These are phyloP conservation scores for Fonsecaea nubica DNA, from an alignment of 2,329 filamentous ascomycete genomes.

Conservation along the genomic window DNA sequence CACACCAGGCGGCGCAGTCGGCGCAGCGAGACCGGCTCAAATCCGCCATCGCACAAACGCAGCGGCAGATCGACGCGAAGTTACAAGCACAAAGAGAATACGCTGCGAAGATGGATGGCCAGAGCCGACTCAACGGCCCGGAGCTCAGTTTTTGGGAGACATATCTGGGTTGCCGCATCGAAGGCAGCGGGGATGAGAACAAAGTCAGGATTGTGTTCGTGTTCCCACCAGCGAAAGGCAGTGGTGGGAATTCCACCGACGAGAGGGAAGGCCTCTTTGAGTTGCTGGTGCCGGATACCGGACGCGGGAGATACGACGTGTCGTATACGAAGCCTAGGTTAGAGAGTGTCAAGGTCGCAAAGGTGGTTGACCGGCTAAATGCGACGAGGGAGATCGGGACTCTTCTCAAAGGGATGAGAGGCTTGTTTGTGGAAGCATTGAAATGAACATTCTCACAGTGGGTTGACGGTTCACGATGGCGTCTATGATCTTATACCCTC, in stretches of 20 bases:
- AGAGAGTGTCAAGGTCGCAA: slow-evolving; percentile 61
- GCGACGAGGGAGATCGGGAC: slow-evolving; percentile 65
- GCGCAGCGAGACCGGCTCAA: slow-evolving; percentile 63
- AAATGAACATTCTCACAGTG: slow-evolving; percentile 47
- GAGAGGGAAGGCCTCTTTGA: slow-evolving; percentile 94
- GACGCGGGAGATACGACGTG: slow-evolving; percentile 82
- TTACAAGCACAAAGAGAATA: slow-evolving; percentile 55
- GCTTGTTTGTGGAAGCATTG: slow-evolving; percentile 62
- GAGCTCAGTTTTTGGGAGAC: slow-evolving; percentile 97
- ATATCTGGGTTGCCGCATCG: slow-evolving; percentile 85
- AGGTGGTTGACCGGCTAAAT: slow-evolving; percentile 63
- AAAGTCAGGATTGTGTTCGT: slow-evolving; percentile 88
- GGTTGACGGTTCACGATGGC: background rate
- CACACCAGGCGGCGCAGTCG: slow-evolving; percentile 62
- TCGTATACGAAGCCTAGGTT: slow-evolving; percentile 75
- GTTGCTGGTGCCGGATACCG: slow-evolving; percentile 67
- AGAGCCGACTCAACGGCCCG: slow-evolving; percentile 86
- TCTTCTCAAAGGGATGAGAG: slow-evolving; percentile 69
- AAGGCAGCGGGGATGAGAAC: slow-evolving; percentile 84
- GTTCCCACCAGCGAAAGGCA: slow-evolving; percentile 75
- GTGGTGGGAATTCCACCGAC: slow-evolving; percentile 16
- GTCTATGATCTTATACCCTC: background rate
- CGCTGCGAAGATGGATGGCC: slow-evolving; percentile 76
- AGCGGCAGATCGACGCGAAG: slow-evolving; percentile 54
- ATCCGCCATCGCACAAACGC: slow-evolving; percentile 60